phyloP scores from a whole-genome alignment of 1,139 yeast species.

The Lodderomyces orthopsilosis region DNA sequence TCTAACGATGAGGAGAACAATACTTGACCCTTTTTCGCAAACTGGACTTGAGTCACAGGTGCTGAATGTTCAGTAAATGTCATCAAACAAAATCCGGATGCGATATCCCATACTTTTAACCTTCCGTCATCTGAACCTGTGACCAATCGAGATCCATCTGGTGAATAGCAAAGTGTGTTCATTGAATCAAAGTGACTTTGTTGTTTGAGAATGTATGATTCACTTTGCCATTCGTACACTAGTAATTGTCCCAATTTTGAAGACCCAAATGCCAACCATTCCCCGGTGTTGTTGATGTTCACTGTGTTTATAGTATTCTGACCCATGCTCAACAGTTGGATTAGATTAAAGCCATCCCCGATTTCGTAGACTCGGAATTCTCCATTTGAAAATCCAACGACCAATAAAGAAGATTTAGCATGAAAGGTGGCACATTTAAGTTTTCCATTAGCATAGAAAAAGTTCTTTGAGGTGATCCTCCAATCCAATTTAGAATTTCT shows the following conservation, averaged over 20 bases:
- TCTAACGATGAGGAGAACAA: slow-evolving; percentile 88
- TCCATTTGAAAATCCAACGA: slow-evolving; percentile 91
- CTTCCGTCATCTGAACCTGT: slow-evolving; percentile 98
- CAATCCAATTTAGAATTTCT: slow-evolving; percentile 48
- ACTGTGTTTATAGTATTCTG: slow-evolving; percentile 86
- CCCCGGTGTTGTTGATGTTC: slow-evolving; percentile 77
- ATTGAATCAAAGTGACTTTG: slow-evolving; percentile 96
- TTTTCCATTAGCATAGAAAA: slow-evolving; percentile 67
- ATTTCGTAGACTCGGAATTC: slow-evolving; percentile 91
- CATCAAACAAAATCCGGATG: slow-evolving; percentile 87
- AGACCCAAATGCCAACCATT: slow-evolving; percentile 97
- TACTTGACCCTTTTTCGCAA: slow-evolving; percentile 86
- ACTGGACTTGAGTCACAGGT: slow-evolving; percentile 83
- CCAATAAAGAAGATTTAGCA: slow-evolving; percentile 61
- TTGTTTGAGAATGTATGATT: slow-evolving; percentile 89
- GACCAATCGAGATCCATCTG: slow-evolving; percentile 89
- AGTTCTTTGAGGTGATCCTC: slow-evolving; percentile 80
- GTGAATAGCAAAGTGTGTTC: slow-evolving; percentile 82
- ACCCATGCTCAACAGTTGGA: slow-evolving; percentile 91
- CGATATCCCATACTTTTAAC: slow-evolving; percentile 93
- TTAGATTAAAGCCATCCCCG: slow-evolving; percentile 59
- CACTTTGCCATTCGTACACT: slow-evolving; percentile 99
- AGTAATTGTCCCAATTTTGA: slow-evolving; percentile 85
- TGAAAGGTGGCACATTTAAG: slow-evolving; percentile 86
- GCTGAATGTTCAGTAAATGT: slow-evolving; percentile 91